A percentile compares a stretch with the other conserved stretches of the same genome.
Conservation (phyloP, 805 yeast genomes). For the Lipomyces japonicus region DNA sequence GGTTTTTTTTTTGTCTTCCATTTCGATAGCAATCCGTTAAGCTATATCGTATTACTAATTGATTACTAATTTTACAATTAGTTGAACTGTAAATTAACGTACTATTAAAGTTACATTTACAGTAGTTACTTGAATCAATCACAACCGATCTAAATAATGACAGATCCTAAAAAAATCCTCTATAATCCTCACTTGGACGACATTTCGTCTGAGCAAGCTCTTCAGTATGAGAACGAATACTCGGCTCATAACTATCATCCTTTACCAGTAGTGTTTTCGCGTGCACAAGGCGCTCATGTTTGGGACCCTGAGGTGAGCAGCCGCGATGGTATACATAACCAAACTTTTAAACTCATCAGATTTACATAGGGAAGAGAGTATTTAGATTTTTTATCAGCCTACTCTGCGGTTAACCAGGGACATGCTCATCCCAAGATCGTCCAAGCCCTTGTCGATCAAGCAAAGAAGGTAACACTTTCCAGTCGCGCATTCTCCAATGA, state of each 20-base stretch:
- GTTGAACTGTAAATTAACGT: no score
- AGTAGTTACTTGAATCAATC: no score
- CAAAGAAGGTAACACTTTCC: slow-evolving; percentile 74
- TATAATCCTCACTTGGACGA: neutral
- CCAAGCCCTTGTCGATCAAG: slow-evolving; percentile 80
- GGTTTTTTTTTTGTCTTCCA: neutral
- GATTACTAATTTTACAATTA: no score
- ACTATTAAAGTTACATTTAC: no score
- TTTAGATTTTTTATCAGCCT: slow-evolving; percentile 87
- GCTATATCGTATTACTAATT: no score
- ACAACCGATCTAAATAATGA: no score
- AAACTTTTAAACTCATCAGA: no score
- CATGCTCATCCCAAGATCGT: slow-evolving; percentile 95
- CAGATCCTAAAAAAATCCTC: no score
- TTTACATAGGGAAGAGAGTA: slow-evolving; percentile 66
- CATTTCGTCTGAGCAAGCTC: slow-evolving; percentile 17
- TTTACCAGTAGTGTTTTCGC: slow-evolving; percentile 85
- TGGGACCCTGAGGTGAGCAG: slow-evolving; percentile 88
- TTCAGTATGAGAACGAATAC: slow-evolving; percentile 57
- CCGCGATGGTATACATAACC: no score
- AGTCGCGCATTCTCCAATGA: slow-evolving; percentile 92
- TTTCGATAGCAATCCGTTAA: no score
- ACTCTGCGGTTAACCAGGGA: slow-evolving; percentile 97
- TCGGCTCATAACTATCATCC: slow-evolving; percentile 98
- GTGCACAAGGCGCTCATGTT: slow-evolving; percentile 85